These are phyloP conservation scores for Yarrowia deformans DNA, from an alignment of 805 yeast genomes.

Conservation along the genomic window DNA sequence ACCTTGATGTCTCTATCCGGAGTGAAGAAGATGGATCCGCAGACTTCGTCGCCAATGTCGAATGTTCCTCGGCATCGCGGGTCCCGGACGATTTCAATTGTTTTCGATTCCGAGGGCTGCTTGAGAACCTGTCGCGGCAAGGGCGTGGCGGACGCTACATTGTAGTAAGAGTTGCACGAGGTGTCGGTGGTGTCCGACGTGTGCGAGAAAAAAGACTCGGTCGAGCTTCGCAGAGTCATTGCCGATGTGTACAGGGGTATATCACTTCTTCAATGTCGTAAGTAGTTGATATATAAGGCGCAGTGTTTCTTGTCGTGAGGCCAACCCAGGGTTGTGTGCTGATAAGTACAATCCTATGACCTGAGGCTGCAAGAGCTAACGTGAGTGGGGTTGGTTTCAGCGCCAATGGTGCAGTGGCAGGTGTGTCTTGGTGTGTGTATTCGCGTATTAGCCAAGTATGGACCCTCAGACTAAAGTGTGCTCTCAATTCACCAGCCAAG, in stretches of 20 bases:
- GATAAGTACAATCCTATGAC: not conserved
- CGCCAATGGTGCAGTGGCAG: not conserved
- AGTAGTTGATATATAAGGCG: not conserved
- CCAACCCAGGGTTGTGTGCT: no score
- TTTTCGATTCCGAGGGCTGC: slow-evolving; percentile 6
- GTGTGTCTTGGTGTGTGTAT: not conserved
- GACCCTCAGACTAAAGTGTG: slow-evolving; percentile 3
- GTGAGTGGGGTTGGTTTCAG: not conserved
- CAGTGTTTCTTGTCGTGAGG: not conserved
- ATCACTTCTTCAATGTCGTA: no score
- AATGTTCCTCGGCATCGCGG: slow-evolving; percentile 33
- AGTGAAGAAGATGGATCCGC: slow-evolving; percentile 27
- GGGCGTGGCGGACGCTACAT: slow-evolving; percentile 26
- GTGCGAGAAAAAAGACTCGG: slow-evolving; percentile 32
- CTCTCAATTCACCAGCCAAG: slow-evolving; percentile 15
- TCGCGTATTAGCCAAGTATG: not conserved
- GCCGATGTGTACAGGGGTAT: no score
- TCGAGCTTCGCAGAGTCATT: slow-evolving; percentile 11
- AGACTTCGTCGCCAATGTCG: slow-evolving; percentile 36
- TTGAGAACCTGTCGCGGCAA: slow-evolving; percentile 34
- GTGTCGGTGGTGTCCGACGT: slow-evolving; percentile 38
- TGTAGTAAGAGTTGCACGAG: slow-evolving; percentile 36
- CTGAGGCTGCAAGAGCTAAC: not conserved
- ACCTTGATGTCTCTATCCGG: slow-evolving; percentile 27
- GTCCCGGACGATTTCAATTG: slow-evolving; percentile 30